These are phyloP conservation scores for Mycena polygramma DNA, from an alignment of 768 basidiomycete species.

Conservation along the genomic window DNA sequence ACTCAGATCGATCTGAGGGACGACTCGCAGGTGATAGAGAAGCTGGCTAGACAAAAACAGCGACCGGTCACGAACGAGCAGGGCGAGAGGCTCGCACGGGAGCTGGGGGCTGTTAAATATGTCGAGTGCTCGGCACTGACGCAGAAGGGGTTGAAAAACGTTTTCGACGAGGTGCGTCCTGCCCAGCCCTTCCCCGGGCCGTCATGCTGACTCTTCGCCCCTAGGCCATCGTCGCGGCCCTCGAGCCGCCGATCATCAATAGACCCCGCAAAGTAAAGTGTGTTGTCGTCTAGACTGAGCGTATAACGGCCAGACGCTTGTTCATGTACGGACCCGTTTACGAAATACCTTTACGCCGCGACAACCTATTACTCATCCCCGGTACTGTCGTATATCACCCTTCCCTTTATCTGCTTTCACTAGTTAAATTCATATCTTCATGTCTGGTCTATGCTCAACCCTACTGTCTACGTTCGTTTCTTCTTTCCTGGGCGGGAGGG, in stretches of 20 bases:
- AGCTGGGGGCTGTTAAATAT: slow-evolving; percentile 98
- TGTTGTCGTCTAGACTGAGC: slow-evolving; percentile 74
- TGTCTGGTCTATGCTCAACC: slow-evolving; percentile 32
- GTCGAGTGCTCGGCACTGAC: slow-evolving; percentile 99
- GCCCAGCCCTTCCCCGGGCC: background rate
- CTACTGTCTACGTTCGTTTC: slow-evolving; percentile 22
- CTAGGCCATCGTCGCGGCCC: slow-evolving; percentile 97
- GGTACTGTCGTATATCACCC: slow-evolving; percentile 42
- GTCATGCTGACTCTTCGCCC: slow-evolving; percentile 19
- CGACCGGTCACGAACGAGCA: slow-evolving; percentile 88
- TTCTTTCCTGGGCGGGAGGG: slow-evolving; percentile 1
- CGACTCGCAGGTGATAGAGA: slow-evolving; percentile 93
- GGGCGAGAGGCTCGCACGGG: slow-evolving; percentile 95
- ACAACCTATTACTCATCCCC: slow-evolving; percentile 54
- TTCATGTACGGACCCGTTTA: slow-evolving; percentile 45
- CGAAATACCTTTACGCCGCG: slow-evolving; percentile 56
- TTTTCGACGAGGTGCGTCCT: slow-evolving; percentile 94
- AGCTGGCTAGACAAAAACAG: slow-evolving; percentile 97
- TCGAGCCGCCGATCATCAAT: slow-evolving; percentile 96
- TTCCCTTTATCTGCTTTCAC: slow-evolving; percentile 51
- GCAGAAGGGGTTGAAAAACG: slow-evolving; percentile 99
- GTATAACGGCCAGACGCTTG: slow-evolving; percentile 31
- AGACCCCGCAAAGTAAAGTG: slow-evolving; percentile 77
- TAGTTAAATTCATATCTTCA: slow-evolving; percentile 56
- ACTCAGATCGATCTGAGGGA: slow-evolving; percentile 98